These are phyloP conservation scores for Scutellaria baicalensis DNA, from an alignment of 257 asterid species.

Conservation along the genomic window DNA sequence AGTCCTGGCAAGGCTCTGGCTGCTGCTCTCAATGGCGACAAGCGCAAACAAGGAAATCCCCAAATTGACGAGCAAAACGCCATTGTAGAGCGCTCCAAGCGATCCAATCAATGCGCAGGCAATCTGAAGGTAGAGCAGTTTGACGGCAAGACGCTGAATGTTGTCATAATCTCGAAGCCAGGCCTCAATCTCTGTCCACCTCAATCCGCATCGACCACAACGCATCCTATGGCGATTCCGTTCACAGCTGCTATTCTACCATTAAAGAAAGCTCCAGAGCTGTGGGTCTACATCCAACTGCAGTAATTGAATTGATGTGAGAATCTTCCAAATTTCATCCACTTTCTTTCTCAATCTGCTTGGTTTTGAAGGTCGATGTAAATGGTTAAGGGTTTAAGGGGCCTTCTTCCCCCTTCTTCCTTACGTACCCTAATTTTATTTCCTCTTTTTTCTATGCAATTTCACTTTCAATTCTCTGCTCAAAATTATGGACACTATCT, in stretches of 20 bases:
- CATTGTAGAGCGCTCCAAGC: slow-evolving; percentile 78
- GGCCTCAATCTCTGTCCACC: slow-evolving; percentile 47
- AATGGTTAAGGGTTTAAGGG: no score
- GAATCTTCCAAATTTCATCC: background rate
- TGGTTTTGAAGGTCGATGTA: no score
- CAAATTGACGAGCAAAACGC: slow-evolving; percentile 61
- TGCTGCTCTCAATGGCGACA: slow-evolving; percentile 91
- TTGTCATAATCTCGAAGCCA: slow-evolving; percentile 87
- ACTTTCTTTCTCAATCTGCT: background rate
- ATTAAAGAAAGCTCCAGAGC: background rate
- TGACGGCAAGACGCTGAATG: slow-evolving; percentile 77
- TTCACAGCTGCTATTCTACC: background rate
- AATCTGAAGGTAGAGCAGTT: slow-evolving; percentile 76
- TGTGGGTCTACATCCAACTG: slow-evolving; percentile 12
- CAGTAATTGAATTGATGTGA: background rate
- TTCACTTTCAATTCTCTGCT: no score
- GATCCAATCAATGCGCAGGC: slow-evolving; percentile 87
- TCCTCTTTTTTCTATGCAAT: no score
- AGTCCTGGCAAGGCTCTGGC: slow-evolving; percentile 86
- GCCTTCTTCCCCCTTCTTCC: background rate
- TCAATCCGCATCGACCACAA: slow-evolving; percentile 53
- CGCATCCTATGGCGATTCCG: slow-evolving; percentile 42
- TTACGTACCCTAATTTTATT: no score
- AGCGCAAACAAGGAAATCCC: slow-evolving; percentile 76
- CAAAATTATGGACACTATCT: no score